A percentile compares a stretch with the other conserved stretches of the same genome.
phyloP scores from a whole-genome alignment of 2,329 filamentous ascomycete genomes.

The Harringtonia lauricola region DNA sequence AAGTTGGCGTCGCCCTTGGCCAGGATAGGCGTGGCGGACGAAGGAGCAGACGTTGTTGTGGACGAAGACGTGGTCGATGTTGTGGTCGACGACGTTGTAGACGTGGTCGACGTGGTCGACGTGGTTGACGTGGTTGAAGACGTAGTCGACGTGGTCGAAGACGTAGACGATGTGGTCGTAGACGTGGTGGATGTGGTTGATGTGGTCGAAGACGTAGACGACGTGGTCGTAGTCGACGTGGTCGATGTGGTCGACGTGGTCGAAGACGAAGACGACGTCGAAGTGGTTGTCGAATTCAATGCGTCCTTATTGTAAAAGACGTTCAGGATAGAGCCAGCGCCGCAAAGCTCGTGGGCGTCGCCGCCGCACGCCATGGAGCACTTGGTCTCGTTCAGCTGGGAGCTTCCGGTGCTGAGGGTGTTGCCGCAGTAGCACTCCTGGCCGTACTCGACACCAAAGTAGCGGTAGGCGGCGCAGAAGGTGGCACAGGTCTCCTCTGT shows the following conservation, averaged over 20 bases:
- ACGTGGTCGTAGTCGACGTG: not conserved
- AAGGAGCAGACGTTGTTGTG: not conserved
- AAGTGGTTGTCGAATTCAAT: not conserved
- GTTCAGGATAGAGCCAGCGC: constrained; percentile 9
- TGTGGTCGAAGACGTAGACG: not conserved
- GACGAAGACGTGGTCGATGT: not conserved
- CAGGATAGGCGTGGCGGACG: not conserved
- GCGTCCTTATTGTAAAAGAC: constrained; percentile 3
- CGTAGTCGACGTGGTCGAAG: not conserved
- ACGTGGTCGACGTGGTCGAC: not conserved
- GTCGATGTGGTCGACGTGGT: not conserved
- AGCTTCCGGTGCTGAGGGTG: constrained; percentile 4
- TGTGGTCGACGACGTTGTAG: not conserved
- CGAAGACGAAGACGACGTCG: not conserved
- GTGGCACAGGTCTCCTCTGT: constrained; percentile 36
- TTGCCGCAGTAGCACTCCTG: constrained; percentile 41
- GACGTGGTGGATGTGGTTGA: not conserved
- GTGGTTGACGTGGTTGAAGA: not conserved
- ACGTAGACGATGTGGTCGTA: not conserved
- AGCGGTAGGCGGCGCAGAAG: constrained; percentile 34
- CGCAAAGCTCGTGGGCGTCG: constrained; percentile 8
- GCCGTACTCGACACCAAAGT: constrained; percentile 38
- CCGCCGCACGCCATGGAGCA: constrained; percentile 12
- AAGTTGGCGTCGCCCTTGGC: constrained; percentile 11
- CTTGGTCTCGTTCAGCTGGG: not conserved